phyloP scores from a whole-genome alignment of 2,329 filamentous ascomycete species.

The Anthostomella pinea region DNA sequence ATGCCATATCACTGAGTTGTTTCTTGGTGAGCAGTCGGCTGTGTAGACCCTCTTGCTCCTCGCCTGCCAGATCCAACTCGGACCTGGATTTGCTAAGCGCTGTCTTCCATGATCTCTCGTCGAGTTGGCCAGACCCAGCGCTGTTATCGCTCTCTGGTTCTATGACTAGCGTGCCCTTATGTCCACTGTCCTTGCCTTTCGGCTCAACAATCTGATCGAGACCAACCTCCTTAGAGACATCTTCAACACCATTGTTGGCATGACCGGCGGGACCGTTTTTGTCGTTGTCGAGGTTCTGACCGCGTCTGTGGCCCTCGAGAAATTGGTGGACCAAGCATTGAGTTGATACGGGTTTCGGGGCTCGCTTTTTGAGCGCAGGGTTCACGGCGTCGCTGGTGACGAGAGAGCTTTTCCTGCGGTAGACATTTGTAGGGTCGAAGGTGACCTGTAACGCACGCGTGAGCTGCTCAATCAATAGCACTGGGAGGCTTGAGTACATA shows the following conservation, averaged over 20 bases:
- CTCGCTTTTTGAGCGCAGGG: constrained; percentile 34
- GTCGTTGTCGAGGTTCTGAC: constrained; percentile 16
- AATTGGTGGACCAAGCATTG: constrained; percentile 66
- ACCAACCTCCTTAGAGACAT: constrained; percentile 27
- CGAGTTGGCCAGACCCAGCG: constrained; percentile 48
- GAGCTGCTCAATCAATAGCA: no score
- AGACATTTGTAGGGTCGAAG: constrained; percentile 59
- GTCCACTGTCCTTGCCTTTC: constrained; percentile 29
- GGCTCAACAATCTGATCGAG: constrained; percentile 33
- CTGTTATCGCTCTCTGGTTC: constrained; percentile 41
- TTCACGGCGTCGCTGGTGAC: constrained; percentile 47
- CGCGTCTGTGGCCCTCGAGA: constrained; percentile 53
- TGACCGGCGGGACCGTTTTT: constrained; percentile 20
- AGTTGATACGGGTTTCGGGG: constrained; percentile 37
- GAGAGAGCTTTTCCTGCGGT: constrained; percentile 65
- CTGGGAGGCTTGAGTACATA: no score
- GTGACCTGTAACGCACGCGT: constrained; percentile 45
- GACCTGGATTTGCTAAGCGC: constrained; percentile 44
- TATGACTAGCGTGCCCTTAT: constrained; percentile 24
- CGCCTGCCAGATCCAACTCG: constrained; percentile 37
- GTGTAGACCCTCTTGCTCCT: constrained; percentile 38
- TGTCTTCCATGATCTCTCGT: constrained; percentile 55
- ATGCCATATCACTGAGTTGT: constrained; percentile 94
- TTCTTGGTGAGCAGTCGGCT: constrained; percentile 88
- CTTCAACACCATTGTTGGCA: constrained; percentile 10